Evolutionary conservation across 495 filamentous ascomycete species (phyloP), one percentile per base, ranked within the genome.

Genomic region (Lophiostoma macrostomum): DNA sequence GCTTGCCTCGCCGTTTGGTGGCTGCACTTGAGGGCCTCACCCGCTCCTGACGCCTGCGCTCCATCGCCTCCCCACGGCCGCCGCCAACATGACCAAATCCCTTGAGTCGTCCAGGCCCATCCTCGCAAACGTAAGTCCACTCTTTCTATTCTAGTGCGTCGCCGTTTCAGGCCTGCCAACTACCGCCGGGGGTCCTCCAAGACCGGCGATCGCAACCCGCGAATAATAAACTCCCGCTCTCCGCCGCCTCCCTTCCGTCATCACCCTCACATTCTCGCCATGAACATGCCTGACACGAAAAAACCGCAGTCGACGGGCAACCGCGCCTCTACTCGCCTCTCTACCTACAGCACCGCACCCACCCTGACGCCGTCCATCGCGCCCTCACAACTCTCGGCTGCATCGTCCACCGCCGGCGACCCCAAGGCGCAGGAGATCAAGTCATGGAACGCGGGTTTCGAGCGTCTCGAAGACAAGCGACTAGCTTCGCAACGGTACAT

Each of bases 391-490:
- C 37, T 63, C 38, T 55, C 69, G 48, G 79, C 75, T 43, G 76
- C 67, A 28, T 78, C 82, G 61, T 76, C 79, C 10, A 78, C 81
- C 37, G 74, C 73, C 47, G 70, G 71, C 47, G 80, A 84, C 61
- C 76, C 81, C 40, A 70, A 74, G 58, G 65, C 82, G 56, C 72
- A 76, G 53, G 88, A 95, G 61, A 89, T 95, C 71, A 83, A 80
- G 56, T 77, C 87, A 47, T 88, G 91, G 69, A 83, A 86, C 57
- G 83, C 87, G 50, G 85, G 87, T 32, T 78, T 97, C 40, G 83
- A 90, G 51, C 89, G 93, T 54, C 82, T 98, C 60, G 90, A 96
- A 67, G 91, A 95, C 76, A 89, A 88, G 68, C 87, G 84, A 23
- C 80, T 96, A 25, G 73, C 79, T 54, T 76, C 83, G 53, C 93